phyloP scores from a whole-genome alignment of 768 basidiomycete species.

The Lactarius tabidus region DNA sequence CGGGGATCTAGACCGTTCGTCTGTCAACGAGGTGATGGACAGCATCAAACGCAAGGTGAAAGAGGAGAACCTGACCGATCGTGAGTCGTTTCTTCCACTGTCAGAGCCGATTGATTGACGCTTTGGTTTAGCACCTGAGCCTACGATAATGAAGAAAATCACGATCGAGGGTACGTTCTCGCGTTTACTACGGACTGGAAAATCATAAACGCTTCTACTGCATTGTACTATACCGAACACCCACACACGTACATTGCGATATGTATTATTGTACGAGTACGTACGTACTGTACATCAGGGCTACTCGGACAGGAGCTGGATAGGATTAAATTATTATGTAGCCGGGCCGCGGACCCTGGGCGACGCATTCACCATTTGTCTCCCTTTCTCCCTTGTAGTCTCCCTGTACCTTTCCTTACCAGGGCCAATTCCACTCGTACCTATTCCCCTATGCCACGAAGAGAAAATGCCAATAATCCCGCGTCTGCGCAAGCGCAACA shows the following conservation, averaged over 20 bases:
- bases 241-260: background rate
- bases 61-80: slow-evolving; percentile 79
- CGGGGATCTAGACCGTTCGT: slow-evolving; percentile 86
- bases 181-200: slow-evolving; percentile 55
- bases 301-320: too few relatives aligned
- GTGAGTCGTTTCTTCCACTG: slow-evolving; percentile 44
- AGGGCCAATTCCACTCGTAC: background rate
- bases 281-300: background rate
- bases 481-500: slow-evolving; percentile 76
- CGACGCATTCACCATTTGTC: background rate
- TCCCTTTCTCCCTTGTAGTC: background rate
- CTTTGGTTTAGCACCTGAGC: slow-evolving; percentile 56
- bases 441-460: slow-evolving; percentile 55
- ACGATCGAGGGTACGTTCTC: slow-evolving; percentile 71
- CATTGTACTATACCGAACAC: slow-evolving; percentile 2
- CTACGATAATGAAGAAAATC: slow-evolving; percentile 90
- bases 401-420: background rate
- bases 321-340: too few relatives aligned
- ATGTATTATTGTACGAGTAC: background rate
- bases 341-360: background rate
- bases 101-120: background rate
- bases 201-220: background rate
- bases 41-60: slow-evolving; percentile 89
- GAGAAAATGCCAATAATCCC: slow-evolving; percentile 50
- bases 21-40: slow-evolving; percentile 88